Base-by-base conservation (phyloP, 2,329 filamentous ascomycete species). In the Fusarium coicis region DNA sequence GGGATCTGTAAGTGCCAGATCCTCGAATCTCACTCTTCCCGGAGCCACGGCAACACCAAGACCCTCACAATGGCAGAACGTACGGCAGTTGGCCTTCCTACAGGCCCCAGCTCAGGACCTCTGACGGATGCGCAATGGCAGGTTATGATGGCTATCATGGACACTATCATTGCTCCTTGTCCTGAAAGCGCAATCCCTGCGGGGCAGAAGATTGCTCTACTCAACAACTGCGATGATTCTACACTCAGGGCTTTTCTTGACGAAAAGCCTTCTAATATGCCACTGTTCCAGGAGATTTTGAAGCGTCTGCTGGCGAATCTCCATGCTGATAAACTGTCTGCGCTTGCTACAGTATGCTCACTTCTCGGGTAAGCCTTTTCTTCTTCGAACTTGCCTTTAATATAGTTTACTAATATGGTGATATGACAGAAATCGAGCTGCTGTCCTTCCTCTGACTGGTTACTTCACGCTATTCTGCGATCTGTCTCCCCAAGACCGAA, bases 11-110 rank as follows among this genome's bases (percentile, higher is more conserved):
- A 12, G 19, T 32, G 14, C 14, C 18, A 26, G 19, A 16, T 4
- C 19, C 7, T 21, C 21, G 1, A 11, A 30, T 19, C 18, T n/a
- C 19, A 10, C 28, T n/a, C 11, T 12, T 21, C 26, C 23, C 2
- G 0, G 1, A n/a, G 11, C 1, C 4, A 21, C 8, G 15, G 10
- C 5, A 8, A 5, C 6, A 32, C 15, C 7, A 1, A 19, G 1
- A 18, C 19, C n/a, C 7, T 28, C 7, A 23, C 18, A 5, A 61
- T 56, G 49, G 5, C 30, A 2, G 30, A 37, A 7, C 58, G 19
- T 32, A 19, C 30, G 6, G 8, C 21, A 1, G 15, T 56, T 23
- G 58, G 32, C 4, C 58, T 61, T 30, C 49, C 58, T 4, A 6
- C 18, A 14, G 49, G 49, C 0, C 58, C 58, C 14, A n/a, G 30